phyloP scores from a whole-genome alignment of 257 asterid genomes.

The Primulina huaijiensis region DNA sequence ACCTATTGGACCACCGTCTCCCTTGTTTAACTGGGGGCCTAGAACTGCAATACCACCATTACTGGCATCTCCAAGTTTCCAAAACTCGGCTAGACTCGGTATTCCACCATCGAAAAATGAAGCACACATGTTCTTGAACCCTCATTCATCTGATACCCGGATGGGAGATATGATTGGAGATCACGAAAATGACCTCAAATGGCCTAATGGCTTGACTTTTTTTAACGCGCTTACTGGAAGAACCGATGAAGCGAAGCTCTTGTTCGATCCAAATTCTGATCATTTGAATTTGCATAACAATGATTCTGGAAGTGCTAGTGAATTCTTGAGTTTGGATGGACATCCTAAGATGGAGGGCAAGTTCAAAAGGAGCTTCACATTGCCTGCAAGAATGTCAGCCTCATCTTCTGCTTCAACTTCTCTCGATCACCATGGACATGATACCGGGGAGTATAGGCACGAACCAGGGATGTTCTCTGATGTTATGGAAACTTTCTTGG shows the following conservation, averaged over 20 bases:
- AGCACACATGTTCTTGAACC: constrained; percentile 74
- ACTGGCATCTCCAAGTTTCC: constrained; percentile 55
- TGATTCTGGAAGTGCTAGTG: constrained; percentile 37
- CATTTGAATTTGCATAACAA: constrained; percentile 37
- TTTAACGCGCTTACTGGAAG: constrained; percentile 76
- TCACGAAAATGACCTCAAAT: constrained; percentile 77
- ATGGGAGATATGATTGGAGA: constrained; percentile 63
- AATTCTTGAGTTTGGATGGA: constrained; percentile 77
- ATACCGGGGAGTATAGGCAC: constrained; percentile 64
- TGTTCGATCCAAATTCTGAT: constrained; percentile 53
- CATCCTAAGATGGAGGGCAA: constrained; percentile 73
- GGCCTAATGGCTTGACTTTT: constrained; percentile 89
- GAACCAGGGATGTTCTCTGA: constrained; percentile 77
- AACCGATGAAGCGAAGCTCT: constrained; percentile 63
- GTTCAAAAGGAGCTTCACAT: constrained; percentile 77
- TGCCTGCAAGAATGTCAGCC: constrained; percentile 78
- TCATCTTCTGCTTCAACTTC: constrained; percentile 73
- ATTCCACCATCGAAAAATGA: constrained; percentile 62
- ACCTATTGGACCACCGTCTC: constrained; percentile 60
- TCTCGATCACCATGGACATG: constrained; percentile 54
- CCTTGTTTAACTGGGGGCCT: constrained; percentile 77
- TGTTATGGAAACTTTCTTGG: constrained; percentile 92
- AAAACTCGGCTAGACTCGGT: constrained; percentile 48
- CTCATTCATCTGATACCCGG: constrained; percentile 65
- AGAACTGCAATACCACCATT: constrained; percentile 52